Conservation (phyloP, 441 rosid genomes). For the Syzygium malaccense region DNA sequence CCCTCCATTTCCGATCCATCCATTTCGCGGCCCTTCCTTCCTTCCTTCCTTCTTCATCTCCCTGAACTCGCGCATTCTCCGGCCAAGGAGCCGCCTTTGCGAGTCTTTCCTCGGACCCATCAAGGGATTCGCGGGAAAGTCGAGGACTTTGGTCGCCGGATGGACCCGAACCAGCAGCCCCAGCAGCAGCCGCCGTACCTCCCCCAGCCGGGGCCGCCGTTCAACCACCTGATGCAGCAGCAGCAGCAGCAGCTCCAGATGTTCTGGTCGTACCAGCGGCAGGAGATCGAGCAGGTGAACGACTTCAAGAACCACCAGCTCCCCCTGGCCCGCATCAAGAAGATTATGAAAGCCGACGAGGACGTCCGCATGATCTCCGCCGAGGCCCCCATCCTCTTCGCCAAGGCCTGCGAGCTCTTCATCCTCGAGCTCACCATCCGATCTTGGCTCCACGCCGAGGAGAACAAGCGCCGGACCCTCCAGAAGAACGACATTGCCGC, state of each 20-base stretch:
- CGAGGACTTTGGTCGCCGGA: slow-evolving; percentile 2
- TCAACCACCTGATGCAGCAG: slow-evolving; percentile 83
- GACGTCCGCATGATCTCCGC: slow-evolving; percentile 99
- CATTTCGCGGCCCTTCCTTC: neutral
- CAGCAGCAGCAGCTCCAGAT: slow-evolving; percentile 91
- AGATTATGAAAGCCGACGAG: slow-evolving; percentile 98
- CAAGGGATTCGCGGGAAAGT: neutral
- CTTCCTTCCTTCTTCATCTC: neutral
- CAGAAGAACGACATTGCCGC: slow-evolving; percentile 98
- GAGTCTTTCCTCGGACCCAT: neutral
- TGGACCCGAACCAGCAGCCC: slow-evolving; percentile 54
- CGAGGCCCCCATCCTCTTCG: slow-evolving; percentile 88
- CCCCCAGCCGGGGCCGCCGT: slow-evolving; percentile 24
- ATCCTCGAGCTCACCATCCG: slow-evolving; percentile 93
- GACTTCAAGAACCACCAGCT: slow-evolving; percentile 97
- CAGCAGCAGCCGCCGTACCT: slow-evolving; percentile 34
- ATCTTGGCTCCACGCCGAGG: slow-evolving; percentile 98
- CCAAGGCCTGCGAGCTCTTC: slow-evolving; percentile 98
- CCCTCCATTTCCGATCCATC: neutral
- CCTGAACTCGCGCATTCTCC: neutral
- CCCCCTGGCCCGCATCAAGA: slow-evolving; percentile 92
- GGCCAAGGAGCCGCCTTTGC: neutral
- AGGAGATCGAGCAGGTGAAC: slow-evolving; percentile 88
- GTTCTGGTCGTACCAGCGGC: slow-evolving; percentile 90
- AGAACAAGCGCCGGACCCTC: slow-evolving; percentile 86